Evolutionary conservation across 2,329 filamentous ascomycete genomes (phyloP).

Genomic region (Geoglossum cookeanum): DNA sequence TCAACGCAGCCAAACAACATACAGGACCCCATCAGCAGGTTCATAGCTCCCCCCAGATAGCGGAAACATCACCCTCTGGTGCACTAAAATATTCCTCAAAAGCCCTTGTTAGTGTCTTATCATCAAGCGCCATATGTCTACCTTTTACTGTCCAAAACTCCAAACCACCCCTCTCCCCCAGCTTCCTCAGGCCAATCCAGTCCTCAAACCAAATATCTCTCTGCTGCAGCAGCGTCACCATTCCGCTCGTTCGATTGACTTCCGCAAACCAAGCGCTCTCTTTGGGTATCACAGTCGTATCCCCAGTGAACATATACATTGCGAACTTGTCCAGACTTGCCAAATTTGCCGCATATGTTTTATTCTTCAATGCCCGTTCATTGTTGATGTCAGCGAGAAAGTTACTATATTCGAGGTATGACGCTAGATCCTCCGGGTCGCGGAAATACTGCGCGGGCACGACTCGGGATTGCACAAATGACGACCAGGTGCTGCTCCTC

Average conservation of each 20-base stretch:
- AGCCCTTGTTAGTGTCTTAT: constrained; percentile 43
- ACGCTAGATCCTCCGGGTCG: constrained; percentile 43
- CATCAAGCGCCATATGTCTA: constrained; percentile 63
- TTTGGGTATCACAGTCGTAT: constrained; percentile 73
- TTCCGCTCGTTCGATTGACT: constrained; percentile 46
- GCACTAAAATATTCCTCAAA: constrained; percentile 51
- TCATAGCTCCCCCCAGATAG: neutral
- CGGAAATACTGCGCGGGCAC: constrained; percentile 95
- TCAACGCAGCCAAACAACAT: neutral
- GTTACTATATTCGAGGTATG: constrained; percentile 64
- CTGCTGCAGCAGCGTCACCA: constrained; percentile 47
- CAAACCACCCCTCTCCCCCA: constrained; percentile 65
- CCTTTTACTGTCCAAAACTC: constrained; percentile 56
- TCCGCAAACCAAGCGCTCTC: constrained; percentile 84
- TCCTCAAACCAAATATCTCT: constrained; percentile 68
- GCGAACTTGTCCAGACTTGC: constrained; percentile 54
- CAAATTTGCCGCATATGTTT: constrained; percentile 52
- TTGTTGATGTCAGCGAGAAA: constrained; percentile 96
- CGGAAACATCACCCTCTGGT: neutral
- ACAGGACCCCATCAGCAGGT: neutral
- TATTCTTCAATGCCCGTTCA: constrained; percentile 58
- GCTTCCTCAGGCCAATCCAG: constrained; percentile 66
- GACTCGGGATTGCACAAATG: constrained; percentile 56
- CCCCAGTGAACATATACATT: constrained; percentile 78
- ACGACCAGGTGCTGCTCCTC: constrained; percentile 60